These are phyloP conservation scores for Colletotrichum melonis DNA, from an alignment of 2,329 filamentous ascomycete species.

Conservation along the genomic window DNA sequence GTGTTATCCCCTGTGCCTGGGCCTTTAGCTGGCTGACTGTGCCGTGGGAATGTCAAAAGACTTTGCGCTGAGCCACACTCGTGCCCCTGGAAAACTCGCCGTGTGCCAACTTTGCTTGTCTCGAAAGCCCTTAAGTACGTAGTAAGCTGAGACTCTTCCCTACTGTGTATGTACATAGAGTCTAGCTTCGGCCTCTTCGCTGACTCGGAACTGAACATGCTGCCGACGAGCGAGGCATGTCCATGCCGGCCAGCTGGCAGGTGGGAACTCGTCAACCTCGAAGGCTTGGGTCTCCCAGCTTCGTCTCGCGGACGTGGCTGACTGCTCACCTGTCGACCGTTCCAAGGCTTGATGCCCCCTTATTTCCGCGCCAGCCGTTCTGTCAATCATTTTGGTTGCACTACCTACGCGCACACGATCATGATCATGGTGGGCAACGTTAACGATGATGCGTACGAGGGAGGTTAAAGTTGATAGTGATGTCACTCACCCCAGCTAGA, in stretches of 20 bases:
- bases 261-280: background rate
- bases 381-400: background rate
- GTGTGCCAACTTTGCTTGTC: background rate
- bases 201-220: constrained; percentile 2
- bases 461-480: constrained; percentile 2
- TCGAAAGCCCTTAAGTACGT: background rate
- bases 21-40: background rate
- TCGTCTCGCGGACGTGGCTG: constrained; percentile 1
- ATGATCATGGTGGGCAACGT: background rate
- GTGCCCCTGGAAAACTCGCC: constrained; percentile 1
- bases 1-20: background rate
- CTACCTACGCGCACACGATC: background rate
- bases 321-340: constrained; percentile 8
- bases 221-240: background rate
- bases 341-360: background rate
- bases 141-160: background rate
- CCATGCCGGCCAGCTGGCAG: constrained; percentile 24
- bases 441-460: constrained; percentile 2
- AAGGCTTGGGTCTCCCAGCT: constrained; percentile 11
- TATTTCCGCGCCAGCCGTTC: constrained; percentile 7
- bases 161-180: no score
- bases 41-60: background rate
- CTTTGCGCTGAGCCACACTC: constrained; percentile 15
- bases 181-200: background rate
- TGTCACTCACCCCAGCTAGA: background rate